Evolutionary conservation across 768 basidiomycete species (phyloP).

Genomic region (Amanita molliuscula): DNA sequence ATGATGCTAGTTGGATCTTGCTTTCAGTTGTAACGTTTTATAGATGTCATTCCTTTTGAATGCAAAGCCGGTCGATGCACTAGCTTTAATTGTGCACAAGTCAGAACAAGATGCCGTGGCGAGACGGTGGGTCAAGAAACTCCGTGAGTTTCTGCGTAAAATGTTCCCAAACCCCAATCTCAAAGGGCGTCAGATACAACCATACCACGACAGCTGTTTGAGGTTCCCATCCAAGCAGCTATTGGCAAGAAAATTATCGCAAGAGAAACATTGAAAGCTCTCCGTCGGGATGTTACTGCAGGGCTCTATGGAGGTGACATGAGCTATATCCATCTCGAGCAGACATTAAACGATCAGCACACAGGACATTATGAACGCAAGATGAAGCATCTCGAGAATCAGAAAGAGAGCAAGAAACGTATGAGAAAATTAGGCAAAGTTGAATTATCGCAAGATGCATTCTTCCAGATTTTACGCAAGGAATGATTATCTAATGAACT

Average conservation of each 20-base stretch:
- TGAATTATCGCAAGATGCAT: constrained; percentile 90
- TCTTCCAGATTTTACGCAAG: constrained; percentile 81
- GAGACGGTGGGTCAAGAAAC: constrained; percentile 81
- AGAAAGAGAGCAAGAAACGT: constrained; percentile 85
- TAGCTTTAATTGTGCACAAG: constrained; percentile 85
- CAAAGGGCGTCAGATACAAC: constrained; percentile 55
- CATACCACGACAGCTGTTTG: constrained; percentile 86
- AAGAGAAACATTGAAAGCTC: constrained; percentile 76
- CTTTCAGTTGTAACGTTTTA: neutral
- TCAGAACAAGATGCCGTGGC: constrained; percentile 69
- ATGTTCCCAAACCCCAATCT: neutral
- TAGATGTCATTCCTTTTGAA: constrained; percentile 92
- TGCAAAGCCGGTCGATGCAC: constrained; percentile 81
- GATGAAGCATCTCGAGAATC: constrained; percentile 77
- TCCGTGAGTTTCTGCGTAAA: constrained; percentile 45
- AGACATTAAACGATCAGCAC: constrained; percentile 3
- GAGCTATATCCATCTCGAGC: neutral
- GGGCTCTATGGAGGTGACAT: constrained; percentile 79
- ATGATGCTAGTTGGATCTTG: neutral
- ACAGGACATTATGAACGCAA: constrained; percentile 88
- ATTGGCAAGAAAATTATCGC: constrained; percentile 83
- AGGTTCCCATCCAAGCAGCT: constrained; percentile 91
- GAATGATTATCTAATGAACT: constrained; percentile 17
- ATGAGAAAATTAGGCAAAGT: constrained; percentile 87
- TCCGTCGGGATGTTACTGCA: constrained; percentile 88